Percentiles rank a stretch among this genome's conserved stretches.
Evolutionary conservation across 106 monocot genomes (phyloP).

Genomic region (Phalaenopsis equestris): DNA sequence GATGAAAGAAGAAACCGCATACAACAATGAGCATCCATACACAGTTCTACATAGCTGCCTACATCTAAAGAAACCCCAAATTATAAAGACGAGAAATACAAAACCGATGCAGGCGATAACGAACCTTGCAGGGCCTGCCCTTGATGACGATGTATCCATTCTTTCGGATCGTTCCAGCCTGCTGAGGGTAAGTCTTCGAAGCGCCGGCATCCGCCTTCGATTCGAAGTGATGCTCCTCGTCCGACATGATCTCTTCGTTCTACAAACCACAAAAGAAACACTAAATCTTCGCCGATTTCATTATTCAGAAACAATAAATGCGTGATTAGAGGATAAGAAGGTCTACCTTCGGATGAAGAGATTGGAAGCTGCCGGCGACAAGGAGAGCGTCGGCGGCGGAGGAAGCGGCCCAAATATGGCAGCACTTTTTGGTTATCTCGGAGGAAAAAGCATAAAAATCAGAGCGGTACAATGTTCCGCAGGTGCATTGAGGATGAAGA

Average conservation of each 20-base stretch:
- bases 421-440: no score
- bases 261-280: not conserved
- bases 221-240: conserved; percentile 21
- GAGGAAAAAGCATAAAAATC: not conserved
- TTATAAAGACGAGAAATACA: no score
- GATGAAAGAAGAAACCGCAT: no score
- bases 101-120: not conserved
- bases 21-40: no score
- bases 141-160: conserved; percentile 19
- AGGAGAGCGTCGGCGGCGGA: not conserved
- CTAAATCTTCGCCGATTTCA: no score
- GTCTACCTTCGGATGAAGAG: not conserved
- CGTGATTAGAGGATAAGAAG: no score
- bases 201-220: conserved; percentile 18
- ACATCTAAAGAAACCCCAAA: no score
- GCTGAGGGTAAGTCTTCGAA: conserved; percentile 18
- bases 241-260: conserved; percentile 13
- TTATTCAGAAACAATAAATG: not conserved
- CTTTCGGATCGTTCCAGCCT: conserved; percentile 17
- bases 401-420: not conserved
- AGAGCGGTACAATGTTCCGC: not conserved
- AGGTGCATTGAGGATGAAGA: not conserved
- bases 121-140: conserved; percentile 9
- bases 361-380: not conserved
- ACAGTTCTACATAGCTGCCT: no score